phyloP scores from a whole-genome alignment of 257 asterid species.

The Leonotis leonurus region DNA sequence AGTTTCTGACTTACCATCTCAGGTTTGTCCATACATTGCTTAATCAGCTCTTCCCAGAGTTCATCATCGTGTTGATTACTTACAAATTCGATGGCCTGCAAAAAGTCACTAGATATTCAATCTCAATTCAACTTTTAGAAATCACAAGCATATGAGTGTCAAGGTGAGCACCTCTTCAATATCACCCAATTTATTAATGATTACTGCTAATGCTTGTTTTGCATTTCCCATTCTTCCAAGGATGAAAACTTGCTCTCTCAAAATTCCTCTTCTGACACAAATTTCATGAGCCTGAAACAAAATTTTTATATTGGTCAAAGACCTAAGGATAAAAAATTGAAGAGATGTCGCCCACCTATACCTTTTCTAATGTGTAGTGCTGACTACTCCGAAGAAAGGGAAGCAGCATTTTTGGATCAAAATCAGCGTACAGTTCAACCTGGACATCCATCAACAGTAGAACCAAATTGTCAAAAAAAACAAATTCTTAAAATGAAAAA shows the following conservation, averaged over 20 bases:
- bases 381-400: slow-evolving; percentile 95
- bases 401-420: slow-evolving; percentile 82
- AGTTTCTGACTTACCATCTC: slow-evolving; percentile 68
- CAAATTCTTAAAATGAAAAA: slow-evolving; percentile 3
- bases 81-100: slow-evolving; percentile 95
- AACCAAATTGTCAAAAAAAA: slow-evolving; percentile 9
- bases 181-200: slow-evolving; percentile 80
- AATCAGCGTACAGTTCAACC: slow-evolving; percentile 97
- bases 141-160: slow-evolving; percentile 15
- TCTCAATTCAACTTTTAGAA: slow-evolving; percentile 15
- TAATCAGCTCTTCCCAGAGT: slow-evolving; percentile 95
- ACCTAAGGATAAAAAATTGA: slow-evolving; percentile 6
- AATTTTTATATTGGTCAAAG: slow-evolving; percentile 17
- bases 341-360: slow-evolving; percentile 15
- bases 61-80: slow-evolving; percentile 95
- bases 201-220: slow-evolving; percentile 84
- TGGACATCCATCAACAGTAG: slow-evolving; percentile 23
- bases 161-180: slow-evolving; percentile 67
- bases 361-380: slow-evolving; percentile 98
- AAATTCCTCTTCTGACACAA: slow-evolving; percentile 60
- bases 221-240: slow-evolving; percentile 99
- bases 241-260: slow-evolving; percentile 88
- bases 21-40: slow-evolving; percentile 85
- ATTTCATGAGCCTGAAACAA: slow-evolving; percentile 82
- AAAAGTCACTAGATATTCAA: slow-evolving; percentile 22